Conservation (phyloP, 2,329 filamentous ascomycete species). For the Pleomassaria siparia region DNA sequence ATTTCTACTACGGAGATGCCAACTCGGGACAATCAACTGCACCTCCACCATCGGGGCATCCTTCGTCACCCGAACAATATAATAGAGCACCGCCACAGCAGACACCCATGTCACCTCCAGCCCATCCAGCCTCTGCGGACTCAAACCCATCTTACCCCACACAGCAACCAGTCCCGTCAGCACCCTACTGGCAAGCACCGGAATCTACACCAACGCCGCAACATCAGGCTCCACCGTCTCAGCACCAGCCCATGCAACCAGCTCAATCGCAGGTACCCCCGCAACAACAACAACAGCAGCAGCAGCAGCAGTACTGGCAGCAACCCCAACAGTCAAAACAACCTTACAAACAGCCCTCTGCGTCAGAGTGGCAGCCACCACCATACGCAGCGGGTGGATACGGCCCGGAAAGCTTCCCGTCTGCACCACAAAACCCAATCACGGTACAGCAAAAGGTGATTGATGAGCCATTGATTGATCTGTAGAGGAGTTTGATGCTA, state of each 20-base stretch:
- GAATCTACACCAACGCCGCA: slow-evolving; percentile 15
- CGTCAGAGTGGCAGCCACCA: slow-evolving; percentile 33
- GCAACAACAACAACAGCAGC: slow-evolving; percentile 33
- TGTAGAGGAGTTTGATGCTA: slow-evolving; percentile 49
- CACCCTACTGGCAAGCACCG: slow-evolving; percentile 19
- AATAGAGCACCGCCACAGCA: slow-evolving; percentile 28
- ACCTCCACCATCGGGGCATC: slow-evolving; percentile 26
- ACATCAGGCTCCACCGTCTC: slow-evolving; percentile 7
- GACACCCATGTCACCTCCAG: slow-evolving; percentile 33
- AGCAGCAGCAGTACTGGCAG: slow-evolving; percentile 37
- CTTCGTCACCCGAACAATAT: slow-evolving; percentile 40
- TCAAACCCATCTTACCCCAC: slow-evolving; percentile 35
- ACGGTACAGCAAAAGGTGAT: slow-evolving; percentile 55
- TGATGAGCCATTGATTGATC: slow-evolving; percentile 80
- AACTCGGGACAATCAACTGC: slow-evolving; percentile 23
- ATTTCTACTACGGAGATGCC: slow-evolving; percentile 38
- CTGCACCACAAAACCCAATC: slow-evolving; percentile 62
- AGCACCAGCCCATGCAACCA: slow-evolving; percentile 23
- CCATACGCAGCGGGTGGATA: slow-evolving; percentile 44
- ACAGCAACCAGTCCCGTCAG: slow-evolving; percentile 29
- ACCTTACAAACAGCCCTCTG: slow-evolving; percentile 18
- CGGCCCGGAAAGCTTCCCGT: slow-evolving; percentile 60
- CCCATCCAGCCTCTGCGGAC: slow-evolving; percentile 30
- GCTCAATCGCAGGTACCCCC: slow-evolving; percentile 10
- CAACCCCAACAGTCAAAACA: too few species aligned